Percentiles rank a stretch among this genome's conserved stretches.
phyloP scores from a whole-genome alignment of 1,139 yeast genomes.

The Hyphopichia khmerensis region DNA sequence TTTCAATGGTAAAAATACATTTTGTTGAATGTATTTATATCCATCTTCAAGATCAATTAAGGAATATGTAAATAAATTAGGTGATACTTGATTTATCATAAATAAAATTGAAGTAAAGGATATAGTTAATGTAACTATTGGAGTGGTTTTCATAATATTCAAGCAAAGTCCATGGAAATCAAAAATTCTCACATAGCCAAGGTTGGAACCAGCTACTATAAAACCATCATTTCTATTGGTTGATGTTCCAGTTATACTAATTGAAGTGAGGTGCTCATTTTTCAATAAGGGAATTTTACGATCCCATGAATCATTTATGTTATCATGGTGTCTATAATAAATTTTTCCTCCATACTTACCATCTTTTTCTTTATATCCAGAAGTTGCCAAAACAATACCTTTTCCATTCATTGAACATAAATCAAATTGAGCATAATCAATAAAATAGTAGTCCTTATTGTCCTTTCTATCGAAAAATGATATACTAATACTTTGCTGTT shows the following conservation, averaged over 20 bases:
- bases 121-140: constrained; percentile 38
- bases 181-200: constrained; percentile 42
- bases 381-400: constrained; percentile 64
- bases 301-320: constrained; percentile 47
- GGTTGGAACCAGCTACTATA: constrained; percentile 41
- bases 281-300: constrained; percentile 34
- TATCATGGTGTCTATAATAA: constrained; percentile 46
- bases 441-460: constrained; percentile 85
- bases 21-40: constrained; percentile 41
- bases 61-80: constrained; percentile 33
- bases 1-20: constrained; percentile 37
- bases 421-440: constrained; percentile 70
- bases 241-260: constrained; percentile 31
- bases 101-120: constrained; percentile 33
- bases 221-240: constrained; percentile 16
- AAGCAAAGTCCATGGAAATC: constrained; percentile 43
- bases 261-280: constrained; percentile 36
- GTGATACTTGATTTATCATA: constrained; percentile 29
- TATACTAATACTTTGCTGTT: constrained; percentile 71
- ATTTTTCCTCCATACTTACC: constrained; percentile 26
- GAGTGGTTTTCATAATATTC: constrained; percentile 37
- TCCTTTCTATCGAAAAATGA: constrained; percentile 80
- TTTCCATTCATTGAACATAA: constrained; percentile 68
- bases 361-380: constrained; percentile 26
- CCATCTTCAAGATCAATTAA: constrained; percentile 36